These are phyloP conservation scores for Euphorbia peplus DNA, from an alignment of 345 rosid genomes.

Conservation along the genomic window DNA sequence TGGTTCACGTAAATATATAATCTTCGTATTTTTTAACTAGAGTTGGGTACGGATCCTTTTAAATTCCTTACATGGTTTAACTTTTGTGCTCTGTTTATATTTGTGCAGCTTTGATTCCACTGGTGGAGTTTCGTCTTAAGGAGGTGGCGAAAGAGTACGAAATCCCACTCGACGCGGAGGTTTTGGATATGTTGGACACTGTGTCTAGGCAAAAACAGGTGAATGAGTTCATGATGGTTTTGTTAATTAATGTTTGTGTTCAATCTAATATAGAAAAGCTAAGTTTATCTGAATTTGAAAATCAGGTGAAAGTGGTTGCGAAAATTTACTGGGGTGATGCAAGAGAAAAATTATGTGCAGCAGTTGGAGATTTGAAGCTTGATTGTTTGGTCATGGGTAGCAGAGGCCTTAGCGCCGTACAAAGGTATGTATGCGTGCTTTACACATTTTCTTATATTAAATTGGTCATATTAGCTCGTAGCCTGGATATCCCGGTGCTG, in stretches of 20 bases:
- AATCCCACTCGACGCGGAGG: slow-evolving; percentile 13
- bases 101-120: slow-evolving; percentile 17
- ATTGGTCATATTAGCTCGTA: background rate
- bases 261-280: background rate
- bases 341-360: slow-evolving; percentile 11
- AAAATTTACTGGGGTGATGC: slow-evolving; percentile 15
- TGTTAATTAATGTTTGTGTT: background rate
- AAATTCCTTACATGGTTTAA: background rate
- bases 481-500: too few relatives aligned
- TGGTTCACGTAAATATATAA: slow-evolving; percentile 23
- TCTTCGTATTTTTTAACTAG: too few relatives aligned
- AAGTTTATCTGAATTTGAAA: background rate
- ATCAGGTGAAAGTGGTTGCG: slow-evolving; percentile 4
- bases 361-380: slow-evolving; percentile 7
- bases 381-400: slow-evolving; percentile 16
- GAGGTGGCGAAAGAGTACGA: slow-evolving; percentile 13
- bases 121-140: slow-evolving; percentile 17
- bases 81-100: background rate
- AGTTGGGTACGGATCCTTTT: too few relatives aligned
- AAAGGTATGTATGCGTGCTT: background rate
- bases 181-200: slow-evolving; percentile 16
- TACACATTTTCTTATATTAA: background rate
- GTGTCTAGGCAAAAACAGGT: slow-evolving; percentile 19
- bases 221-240: background rate
- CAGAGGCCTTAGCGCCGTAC: slow-evolving; percentile 11